A percentile compares a stretch with the other conserved stretches of the same genome.
Conservation (phyloP, 2,329 filamentous ascomycete genomes). For the Trichoderma hamatum region DNA sequence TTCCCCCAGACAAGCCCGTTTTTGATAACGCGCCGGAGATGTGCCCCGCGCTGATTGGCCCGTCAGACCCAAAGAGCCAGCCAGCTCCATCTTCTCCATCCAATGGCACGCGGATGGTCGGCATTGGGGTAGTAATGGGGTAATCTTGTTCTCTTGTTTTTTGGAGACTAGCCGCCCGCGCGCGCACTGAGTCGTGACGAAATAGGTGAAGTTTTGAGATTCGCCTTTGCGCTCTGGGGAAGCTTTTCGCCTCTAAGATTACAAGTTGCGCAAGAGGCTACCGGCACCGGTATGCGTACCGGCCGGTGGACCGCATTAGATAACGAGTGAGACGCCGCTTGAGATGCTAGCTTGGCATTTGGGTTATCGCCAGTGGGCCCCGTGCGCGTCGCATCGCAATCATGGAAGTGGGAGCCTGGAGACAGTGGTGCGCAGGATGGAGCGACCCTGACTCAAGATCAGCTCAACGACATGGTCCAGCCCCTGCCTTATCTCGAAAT, state of each 20-base stretch:
- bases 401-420: conserved; percentile 18
- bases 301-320: conserved; percentile 13
- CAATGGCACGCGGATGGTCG: background rate
- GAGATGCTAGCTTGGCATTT: conserved; percentile 13
- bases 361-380: conserved; percentile 18
- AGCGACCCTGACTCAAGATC: conserved; percentile 18
- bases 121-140: background rate
- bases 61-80: background rate
- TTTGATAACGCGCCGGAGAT: conserved; percentile 23
- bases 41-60: conserved; percentile 18
- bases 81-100: background rate
- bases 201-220: conserved; percentile 6
- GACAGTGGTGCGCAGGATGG: conserved; percentile 5
- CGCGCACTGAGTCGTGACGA: conserved; percentile 8
- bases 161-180: background rate
- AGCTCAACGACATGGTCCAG: conserved; percentile 3
- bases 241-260: conserved; percentile 15
- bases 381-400: conserved; percentile 18
- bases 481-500: conserved; percentile 20
- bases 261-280: background rate
- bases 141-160: background rate
- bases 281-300: background rate
- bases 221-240: background rate
- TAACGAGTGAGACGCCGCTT: conserved; percentile 20
- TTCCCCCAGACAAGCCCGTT: conserved; percentile 23